Conservation (phyloP, 805 yeast genomes). For the Kodamaea hsintzibuensis region DNA sequence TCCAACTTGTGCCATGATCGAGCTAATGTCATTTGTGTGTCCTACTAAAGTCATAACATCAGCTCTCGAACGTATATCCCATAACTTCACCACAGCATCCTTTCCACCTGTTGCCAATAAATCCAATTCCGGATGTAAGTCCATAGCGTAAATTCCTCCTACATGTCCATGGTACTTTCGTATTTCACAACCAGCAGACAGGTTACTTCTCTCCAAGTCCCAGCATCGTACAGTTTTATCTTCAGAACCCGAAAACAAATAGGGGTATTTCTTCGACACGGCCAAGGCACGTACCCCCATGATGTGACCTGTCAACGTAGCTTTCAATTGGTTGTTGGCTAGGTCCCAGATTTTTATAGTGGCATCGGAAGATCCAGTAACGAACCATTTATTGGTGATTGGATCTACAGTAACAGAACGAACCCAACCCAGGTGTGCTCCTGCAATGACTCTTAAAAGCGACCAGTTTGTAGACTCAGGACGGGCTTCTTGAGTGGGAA, state of each 20-base stretch:
- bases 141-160: conserved; percentile 83
- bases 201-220: conserved; percentile 87
- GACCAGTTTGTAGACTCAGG: conserved; percentile 49
- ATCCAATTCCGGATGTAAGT: conserved; percentile 84
- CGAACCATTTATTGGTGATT: conserved; percentile 80
- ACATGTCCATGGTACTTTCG: conserved; percentile 93
- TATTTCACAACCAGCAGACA: conserved; percentile 50
- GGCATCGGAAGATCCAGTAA: conserved; percentile 85
- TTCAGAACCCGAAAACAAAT: conserved; percentile 88
- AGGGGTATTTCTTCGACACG: conserved; percentile 77
- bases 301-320: conserved; percentile 86
- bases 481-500: neutral
- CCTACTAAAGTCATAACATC: conserved; percentile 80
- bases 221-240: conserved; percentile 93
- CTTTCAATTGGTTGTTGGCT: conserved; percentile 64
- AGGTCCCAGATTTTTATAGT: conserved; percentile 92
- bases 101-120: conserved; percentile 84
- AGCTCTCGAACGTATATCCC: conserved; percentile 87
- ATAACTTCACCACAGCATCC: conserved; percentile 80
- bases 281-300: conserved; percentile 83
- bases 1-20: conserved; percentile 62
- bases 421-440: conserved; percentile 94
- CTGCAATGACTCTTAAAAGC: conserved; percentile 65
- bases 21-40: conserved; percentile 73
- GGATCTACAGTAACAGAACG: conserved; percentile 82